Base-by-base conservation (phyloP, 1,139 yeast species). In the Yamadazyma songkhlaensis region DNA sequence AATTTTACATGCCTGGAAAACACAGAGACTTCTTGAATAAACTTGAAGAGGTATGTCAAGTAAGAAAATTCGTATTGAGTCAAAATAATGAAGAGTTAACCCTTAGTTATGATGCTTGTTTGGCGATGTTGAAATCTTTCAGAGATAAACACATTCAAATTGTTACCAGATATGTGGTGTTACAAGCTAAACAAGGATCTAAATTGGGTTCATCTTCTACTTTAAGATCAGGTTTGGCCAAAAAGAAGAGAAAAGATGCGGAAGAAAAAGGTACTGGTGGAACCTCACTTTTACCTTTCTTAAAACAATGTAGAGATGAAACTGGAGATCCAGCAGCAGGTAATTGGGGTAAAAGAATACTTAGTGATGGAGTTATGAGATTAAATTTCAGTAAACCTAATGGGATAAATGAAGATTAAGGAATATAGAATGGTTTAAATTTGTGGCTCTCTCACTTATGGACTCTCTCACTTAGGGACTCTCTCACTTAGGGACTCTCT, bases 301-400 rank as follows among this genome's bases (percentile, higher is more conserved):
- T 90, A 55, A 89, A 89, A 59, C 97, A 90, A 60, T 90, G 96
- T 48, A 79, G 97, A 58, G 97, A 90, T 62, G 97, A 90, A 59
- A 90, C 96, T 8, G 95, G 95, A 29, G 92, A 84, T 51, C 80
- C 89, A 6, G 95, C 96, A 20, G 95, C 95, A 27, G 92, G 95
- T 41, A 74, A 68, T 37, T 87, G 96, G 96, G 96, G 95, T 59
- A 78, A 79, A 53, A 72, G 92, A 44, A 67, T 87, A 30, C 72
- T 87, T 43, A 76, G 84, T 37, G 82, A 79, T 47, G 81, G 81
- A 23, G 72, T 71, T 5, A 68, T 70, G 74, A 60, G 71, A 37
- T 56, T 76, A 46, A 67, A 57, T 41, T 67, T 61, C 43, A 64
- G 74, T 22, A 60, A 56, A 40, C 47, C 64, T 7, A 61, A 60